These are phyloP conservation scores for Nicotiana paniculata DNA, from an alignment of 257 asterid species.

Conservation along the genomic window DNA sequence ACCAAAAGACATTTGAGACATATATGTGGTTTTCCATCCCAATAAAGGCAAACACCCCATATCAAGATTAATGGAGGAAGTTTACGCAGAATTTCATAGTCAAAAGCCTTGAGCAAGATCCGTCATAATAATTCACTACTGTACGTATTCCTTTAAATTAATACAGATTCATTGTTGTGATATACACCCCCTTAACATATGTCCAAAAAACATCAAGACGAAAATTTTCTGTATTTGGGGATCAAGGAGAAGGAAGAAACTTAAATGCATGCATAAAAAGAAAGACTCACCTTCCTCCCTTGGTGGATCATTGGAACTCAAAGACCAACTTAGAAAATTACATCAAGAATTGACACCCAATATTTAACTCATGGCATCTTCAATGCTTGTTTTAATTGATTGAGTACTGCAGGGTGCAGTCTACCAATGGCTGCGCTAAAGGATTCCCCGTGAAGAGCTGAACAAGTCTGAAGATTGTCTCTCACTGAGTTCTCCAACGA, in stretches of 20 bases:
- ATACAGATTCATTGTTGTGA: not conserved
- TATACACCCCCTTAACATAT: not conserved
- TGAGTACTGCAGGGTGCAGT: slow-evolving; percentile 78
- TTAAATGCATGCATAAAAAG: not conserved
- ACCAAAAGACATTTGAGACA: not conserved
- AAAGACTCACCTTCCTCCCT: slow-evolving; percentile 14
- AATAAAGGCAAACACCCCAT: not conserved
- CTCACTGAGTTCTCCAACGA: slow-evolving; percentile 74
- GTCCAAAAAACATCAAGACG: not conserved
- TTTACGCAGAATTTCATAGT: not conserved
- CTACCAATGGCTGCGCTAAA: slow-evolving; percentile 69
- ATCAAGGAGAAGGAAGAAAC: not conserved
- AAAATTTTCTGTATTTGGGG: not conserved
- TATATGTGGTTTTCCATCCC: not conserved
- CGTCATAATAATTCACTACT: not conserved
- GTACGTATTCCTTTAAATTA: not conserved
- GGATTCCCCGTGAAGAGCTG: slow-evolving; percentile 80
- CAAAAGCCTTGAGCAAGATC: not conserved
- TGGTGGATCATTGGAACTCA: slow-evolving; percentile 15
- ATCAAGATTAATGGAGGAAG: not conserved
- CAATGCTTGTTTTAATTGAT: slow-evolving; percentile 78
- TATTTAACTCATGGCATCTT: slow-evolving; percentile 57
- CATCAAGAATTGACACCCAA: slow-evolving; percentile 4
- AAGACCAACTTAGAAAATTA: slow-evolving; percentile 21
- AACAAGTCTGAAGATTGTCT: slow-evolving; percentile 87